Conservation (phyloP, 2,329 filamentous ascomycete species). For the Bretziella fagacearum region DNA sequence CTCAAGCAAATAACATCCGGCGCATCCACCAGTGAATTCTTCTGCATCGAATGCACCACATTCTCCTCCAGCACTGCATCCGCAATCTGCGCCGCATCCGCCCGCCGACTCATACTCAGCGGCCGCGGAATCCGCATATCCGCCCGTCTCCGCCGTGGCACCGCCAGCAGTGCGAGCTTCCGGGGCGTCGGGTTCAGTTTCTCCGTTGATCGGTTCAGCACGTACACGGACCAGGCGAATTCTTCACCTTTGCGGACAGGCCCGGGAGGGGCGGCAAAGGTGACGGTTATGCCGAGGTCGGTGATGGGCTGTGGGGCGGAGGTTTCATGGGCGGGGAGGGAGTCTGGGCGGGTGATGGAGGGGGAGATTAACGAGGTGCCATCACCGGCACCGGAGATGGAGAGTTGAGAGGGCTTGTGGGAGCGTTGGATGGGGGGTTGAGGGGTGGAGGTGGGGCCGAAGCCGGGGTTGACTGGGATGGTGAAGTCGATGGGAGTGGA, state of each 20-base stretch:
- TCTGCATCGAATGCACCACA: slow-evolving; percentile 53
- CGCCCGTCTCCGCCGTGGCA: slow-evolving; percentile 46
- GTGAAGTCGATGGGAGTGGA: slow-evolving; percentile 53
- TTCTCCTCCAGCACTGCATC: slow-evolving; percentile 57
- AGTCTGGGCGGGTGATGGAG: slow-evolving; percentile 40
- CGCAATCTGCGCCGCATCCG: slow-evolving; percentile 30
- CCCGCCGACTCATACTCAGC: slow-evolving; percentile 30
- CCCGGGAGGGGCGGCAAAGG: slow-evolving; percentile 44
- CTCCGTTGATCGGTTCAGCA: slow-evolving; percentile 51
- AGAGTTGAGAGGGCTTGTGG: slow-evolving; percentile 47
- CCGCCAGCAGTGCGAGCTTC: slow-evolving; percentile 52
- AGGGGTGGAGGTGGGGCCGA: slow-evolving; percentile 32
- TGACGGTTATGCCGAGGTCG: slow-evolving; percentile 58
- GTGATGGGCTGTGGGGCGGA: slow-evolving; percentile 34
- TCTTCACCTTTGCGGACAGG: slow-evolving; percentile 45
- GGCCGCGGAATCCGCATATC: slow-evolving; percentile 37
- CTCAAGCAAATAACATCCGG: slow-evolving; percentile 59
- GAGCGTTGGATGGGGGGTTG: slow-evolving; percentile 42
- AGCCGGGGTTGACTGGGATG: slow-evolving; percentile 44
- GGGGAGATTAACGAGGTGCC: slow-evolving; percentile 38
- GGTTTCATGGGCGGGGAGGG: slow-evolving; percentile 34
- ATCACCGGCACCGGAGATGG: slow-evolving; percentile 36
- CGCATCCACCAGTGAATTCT: slow-evolving; percentile 43
- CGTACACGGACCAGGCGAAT: slow-evolving; percentile 57
- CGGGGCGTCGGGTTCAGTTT: slow-evolving; percentile 29